phyloP scores from a whole-genome alignment of 108 stramenopile species.

The Conticribra guillardii region DNA sequence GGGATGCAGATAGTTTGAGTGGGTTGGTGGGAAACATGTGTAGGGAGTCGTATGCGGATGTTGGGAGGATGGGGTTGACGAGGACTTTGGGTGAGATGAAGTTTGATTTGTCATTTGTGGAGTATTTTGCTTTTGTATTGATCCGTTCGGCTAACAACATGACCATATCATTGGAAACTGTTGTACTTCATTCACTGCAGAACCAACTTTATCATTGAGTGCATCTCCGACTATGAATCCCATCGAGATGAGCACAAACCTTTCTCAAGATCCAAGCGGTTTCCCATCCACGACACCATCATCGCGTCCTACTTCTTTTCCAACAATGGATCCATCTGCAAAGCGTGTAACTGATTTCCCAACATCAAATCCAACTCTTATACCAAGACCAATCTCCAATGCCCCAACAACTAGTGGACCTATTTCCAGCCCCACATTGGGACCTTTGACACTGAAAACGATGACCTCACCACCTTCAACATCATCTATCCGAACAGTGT shows the following conservation, averaged over 20 bases:
- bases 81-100: conserved; percentile 23
- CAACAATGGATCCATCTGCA: background rate
- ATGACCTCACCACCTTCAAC: too few species aligned
- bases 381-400: background rate
- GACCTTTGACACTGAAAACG: background rate
- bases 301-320: background rate
- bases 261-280: background rate
- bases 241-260: background rate
- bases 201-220: background rate
- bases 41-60: conserved; percentile 17
- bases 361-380: background rate
- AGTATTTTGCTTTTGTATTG: background rate
- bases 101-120: background rate
- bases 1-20: background rate
- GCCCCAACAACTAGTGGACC: background rate
- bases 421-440: conserved; percentile 1
- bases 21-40: conserved; percentile 21
- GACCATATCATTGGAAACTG: background rate
- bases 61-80: conserved; percentile 19
- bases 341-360: background rate
- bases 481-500: too few species aligned
- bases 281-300: background rate
- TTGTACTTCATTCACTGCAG: background rate
- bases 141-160: background rate
- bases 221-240: background rate